These are phyloP conservation scores for Poronia punctata DNA, from an alignment of 495 filamentous ascomycete species.

Conservation along the genomic window DNA sequence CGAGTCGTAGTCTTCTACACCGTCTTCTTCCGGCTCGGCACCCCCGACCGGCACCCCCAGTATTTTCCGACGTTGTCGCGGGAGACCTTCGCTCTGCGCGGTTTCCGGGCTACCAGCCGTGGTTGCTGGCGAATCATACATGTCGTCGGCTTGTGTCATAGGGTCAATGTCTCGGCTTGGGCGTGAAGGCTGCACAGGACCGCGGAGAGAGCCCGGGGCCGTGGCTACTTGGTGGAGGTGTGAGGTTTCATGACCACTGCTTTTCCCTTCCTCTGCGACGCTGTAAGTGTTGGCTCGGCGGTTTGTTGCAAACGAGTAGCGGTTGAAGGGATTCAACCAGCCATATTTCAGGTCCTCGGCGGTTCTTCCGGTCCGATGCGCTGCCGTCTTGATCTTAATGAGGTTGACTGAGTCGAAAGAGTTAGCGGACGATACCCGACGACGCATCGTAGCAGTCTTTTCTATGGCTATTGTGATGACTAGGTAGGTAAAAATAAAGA, in stretches of 20 bases:
- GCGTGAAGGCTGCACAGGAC: slow-evolving; percentile 10
- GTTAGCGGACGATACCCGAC: slow-evolving; percentile 18
- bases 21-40: slow-evolving; percentile 19
- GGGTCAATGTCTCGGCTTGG: slow-evolving; percentile 14
- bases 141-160: slow-evolving; percentile 11
- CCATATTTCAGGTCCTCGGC: slow-evolving; percentile 13
- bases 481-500: too few species aligned
- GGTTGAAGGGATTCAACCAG: slow-evolving; percentile 27
- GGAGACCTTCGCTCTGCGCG: not conserved
- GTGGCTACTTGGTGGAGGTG: slow-evolving; percentile 15
- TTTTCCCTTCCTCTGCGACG: slow-evolving; percentile 17
- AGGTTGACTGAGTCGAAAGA: slow-evolving; percentile 30
- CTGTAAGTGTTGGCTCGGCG: slow-evolving; percentile 19
- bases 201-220: slow-evolving; percentile 18
- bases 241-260: not conserved
- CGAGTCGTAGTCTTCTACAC: slow-evolving; percentile 29
- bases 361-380: slow-evolving; percentile 22
- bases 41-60: not conserved
- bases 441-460: not conserved
- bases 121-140: slow-evolving; percentile 18
- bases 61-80: slow-evolving; percentile 2
- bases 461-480: too few species aligned
- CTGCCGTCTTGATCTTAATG: slow-evolving; percentile 23
- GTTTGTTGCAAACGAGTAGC: slow-evolving; percentile 18
- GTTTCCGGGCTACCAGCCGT: slow-evolving; percentile 16